phyloP scores from a whole-genome alignment of 1,139 yeast species.

The Saccharomyces hybrid region DNA sequence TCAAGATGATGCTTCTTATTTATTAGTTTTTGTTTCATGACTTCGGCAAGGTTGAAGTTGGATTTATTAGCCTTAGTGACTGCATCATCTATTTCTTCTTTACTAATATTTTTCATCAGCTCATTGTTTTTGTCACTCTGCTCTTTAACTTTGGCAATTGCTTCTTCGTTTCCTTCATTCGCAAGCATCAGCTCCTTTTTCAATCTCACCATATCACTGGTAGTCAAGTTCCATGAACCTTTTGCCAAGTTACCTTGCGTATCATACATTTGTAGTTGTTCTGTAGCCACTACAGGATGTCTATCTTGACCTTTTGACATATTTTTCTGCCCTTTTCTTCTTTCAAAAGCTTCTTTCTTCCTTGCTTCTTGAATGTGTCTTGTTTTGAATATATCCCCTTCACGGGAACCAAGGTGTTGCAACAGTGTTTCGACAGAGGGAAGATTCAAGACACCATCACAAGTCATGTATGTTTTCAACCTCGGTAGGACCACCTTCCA shows the following conservation, averaged over 20 bases:
- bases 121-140: constrained; percentile 27
- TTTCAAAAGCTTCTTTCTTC: constrained; percentile 53
- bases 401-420: constrained; percentile 59
- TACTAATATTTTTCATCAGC: constrained; percentile 21
- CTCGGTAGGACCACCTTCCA: constrained; percentile 73
- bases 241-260: constrained; percentile 49
- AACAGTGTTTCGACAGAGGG: constrained; percentile 69
- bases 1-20: constrained; percentile 23
- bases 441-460: constrained; percentile 78
- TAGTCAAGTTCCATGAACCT: constrained; percentile 64
- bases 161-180: constrained; percentile 63
- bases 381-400: constrained; percentile 65
- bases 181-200: constrained; percentile 63
- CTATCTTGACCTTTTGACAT: constrained; percentile 60
- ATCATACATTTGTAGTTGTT: constrained; percentile 67
- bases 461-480: constrained; percentile 71
- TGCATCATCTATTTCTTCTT: constrained; percentile 28
- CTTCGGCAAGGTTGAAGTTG: constrained; percentile 38
- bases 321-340: constrained; percentile 46
- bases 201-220: constrained; percentile 65
- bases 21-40: constrained; percentile 34
- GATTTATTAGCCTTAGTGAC: constrained; percentile 33
- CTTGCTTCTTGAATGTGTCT: constrained; percentile 63
- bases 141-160: constrained; percentile 56
- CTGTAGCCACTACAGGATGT: constrained; percentile 66